Evolutionary conservation across 371 early-diverging fungal genomes (phyloP).

Genomic region (Cokeromyces recurvatus): DNA sequence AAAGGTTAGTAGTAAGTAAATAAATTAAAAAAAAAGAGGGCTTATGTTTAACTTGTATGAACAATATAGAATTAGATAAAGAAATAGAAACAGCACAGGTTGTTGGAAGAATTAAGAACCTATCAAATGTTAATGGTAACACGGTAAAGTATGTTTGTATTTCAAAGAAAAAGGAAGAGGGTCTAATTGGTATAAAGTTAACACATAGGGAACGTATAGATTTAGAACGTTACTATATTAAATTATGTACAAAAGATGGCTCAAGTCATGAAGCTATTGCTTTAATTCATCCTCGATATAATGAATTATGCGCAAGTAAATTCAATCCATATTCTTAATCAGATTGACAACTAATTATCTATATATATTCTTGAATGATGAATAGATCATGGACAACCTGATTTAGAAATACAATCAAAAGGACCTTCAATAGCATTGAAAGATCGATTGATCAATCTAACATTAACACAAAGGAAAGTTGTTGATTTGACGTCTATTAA

Average conservation of each 20-base stretch:
- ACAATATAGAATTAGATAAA: constrained; percentile 1
- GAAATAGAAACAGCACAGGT: constrained; percentile 26
- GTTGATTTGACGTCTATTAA: constrained; percentile 3
- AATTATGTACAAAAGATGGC: constrained; percentile 37
- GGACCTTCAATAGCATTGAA: constrained; percentile 51
- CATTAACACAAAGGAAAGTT: constrained; percentile 13
- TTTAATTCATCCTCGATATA: constrained; percentile 52
- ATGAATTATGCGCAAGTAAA: constrained; percentile 48
- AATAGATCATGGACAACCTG: constrained; percentile 52
- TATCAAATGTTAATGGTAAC: constrained; percentile 33
- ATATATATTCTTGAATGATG: no score
- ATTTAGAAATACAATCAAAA: constrained; percentile 24
- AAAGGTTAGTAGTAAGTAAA: no score
- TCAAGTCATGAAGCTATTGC: constrained; percentile 34
- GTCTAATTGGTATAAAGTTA: constrained; percentile 25
- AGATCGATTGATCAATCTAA: constrained; percentile 53
- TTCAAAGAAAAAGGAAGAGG: not conserved
- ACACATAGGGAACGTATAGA: constrained; percentile 53
- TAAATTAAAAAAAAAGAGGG: no score
- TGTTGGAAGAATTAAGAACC: constrained; percentile 29
- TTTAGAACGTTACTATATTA: constrained; percentile 74
- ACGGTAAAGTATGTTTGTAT: constrained; percentile 22
- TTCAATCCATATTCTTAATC: no score
- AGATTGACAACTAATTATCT: no score
- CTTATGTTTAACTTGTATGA: no score